phyloP scores from a whole-genome alignment of 805 yeast genomes.

The Candida montana region DNA sequence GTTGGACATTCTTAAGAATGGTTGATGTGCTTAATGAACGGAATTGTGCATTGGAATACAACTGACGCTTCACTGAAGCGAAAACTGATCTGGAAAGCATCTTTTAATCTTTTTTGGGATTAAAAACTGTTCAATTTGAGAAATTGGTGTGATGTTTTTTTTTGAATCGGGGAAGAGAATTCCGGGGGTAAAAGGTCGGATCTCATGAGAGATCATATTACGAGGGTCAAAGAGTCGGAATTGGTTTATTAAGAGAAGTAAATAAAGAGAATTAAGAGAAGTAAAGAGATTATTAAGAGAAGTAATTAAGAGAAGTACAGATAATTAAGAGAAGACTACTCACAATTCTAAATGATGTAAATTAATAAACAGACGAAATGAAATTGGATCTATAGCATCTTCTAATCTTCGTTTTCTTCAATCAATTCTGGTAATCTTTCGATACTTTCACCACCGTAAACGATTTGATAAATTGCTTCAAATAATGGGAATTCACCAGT shows the following conservation, averaged over 20 bases:
- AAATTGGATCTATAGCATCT: too few species aligned
- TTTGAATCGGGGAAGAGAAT: neutral
- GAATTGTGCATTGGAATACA: neutral
- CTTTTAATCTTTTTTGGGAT: too few species aligned
- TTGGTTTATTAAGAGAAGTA: too few species aligned
- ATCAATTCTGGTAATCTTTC: conserved; percentile 69
- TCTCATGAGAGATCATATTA: too few species aligned
- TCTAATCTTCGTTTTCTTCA: conserved; percentile 34
- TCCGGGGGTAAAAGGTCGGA: neutral
- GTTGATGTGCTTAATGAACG: neutral
- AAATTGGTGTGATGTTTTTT: neutral
- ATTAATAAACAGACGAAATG: neutral
- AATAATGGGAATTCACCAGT: conserved; percentile 66
- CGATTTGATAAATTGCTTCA: conserved; percentile 70
- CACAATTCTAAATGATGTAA: neutral
- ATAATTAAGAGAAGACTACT: too few species aligned
- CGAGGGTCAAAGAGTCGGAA: too few species aligned
- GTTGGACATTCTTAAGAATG: neutral
- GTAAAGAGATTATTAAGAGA: too few species aligned
- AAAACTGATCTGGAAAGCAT: conserved; percentile 10
- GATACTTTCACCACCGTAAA: conserved; percentile 69
- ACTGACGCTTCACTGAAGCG: conserved; percentile 7
- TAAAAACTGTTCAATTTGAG: too few species aligned
- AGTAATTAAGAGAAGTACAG: too few species aligned
- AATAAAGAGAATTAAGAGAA: too few species aligned